Evolutionary conservation across 2,329 filamentous ascomycete genomes (phyloP).

Genomic region (Xenosphaeropsis pyriputrescens): DNA sequence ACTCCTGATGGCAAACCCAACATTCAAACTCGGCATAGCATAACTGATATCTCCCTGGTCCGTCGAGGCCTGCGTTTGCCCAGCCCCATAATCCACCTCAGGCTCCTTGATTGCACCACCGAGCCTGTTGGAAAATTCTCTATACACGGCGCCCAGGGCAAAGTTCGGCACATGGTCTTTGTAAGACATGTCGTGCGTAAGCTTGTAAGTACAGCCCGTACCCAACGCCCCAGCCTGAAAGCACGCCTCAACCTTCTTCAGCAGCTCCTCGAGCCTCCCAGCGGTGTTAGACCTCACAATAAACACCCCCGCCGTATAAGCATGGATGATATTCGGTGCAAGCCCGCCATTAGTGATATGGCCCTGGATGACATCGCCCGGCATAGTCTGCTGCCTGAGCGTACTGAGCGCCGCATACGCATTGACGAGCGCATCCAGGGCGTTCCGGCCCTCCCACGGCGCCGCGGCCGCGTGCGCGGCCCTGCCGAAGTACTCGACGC

Average conservation of each 20-base stretch:
- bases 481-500: constrained; percentile 35
- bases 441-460: constrained; percentile 46
- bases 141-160: constrained; percentile 29
- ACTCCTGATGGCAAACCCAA: constrained; percentile 34
- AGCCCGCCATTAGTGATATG: constrained; percentile 37
- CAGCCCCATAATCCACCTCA: constrained; percentile 24
- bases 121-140: constrained; percentile 26
- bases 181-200: constrained; percentile 28
- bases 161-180: constrained; percentile 39
- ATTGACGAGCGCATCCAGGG: constrained; percentile 37
- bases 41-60: constrained; percentile 46
- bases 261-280: constrained; percentile 23
- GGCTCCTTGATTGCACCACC: constrained; percentile 20
- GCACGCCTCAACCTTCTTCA: constrained; percentile 27
- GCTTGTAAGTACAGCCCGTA: constrained; percentile 31
- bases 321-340: constrained; percentile 41
- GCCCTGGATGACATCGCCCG: constrained; percentile 30
- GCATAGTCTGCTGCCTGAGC: constrained; percentile 39
- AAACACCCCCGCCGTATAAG: constrained; percentile 27
- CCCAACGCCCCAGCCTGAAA: constrained; percentile 30
- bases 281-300: constrained; percentile 28
- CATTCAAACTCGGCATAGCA: constrained; percentile 37
- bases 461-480: constrained; percentile 39
- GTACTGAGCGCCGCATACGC: constrained; percentile 32
- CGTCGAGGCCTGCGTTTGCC: constrained; percentile 35